phyloP scores from a whole-genome alignment of 805 yeast species.

The Priceomyces castillae region DNA sequence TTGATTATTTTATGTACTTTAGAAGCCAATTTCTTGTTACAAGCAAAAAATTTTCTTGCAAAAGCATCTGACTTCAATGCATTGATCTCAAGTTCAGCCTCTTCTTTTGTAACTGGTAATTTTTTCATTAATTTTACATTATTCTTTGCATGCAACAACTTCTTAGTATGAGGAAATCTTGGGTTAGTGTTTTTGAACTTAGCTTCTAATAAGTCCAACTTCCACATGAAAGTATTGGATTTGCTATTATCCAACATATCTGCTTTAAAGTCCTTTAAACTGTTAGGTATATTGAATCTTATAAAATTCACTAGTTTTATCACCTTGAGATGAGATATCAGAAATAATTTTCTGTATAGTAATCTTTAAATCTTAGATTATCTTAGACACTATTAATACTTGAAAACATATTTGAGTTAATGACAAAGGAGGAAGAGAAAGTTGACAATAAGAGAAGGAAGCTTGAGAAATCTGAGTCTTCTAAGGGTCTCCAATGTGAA shows the following conservation, averaged over 20 bases:
- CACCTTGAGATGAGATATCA: conserved; percentile 7
- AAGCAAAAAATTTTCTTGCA: conserved; percentile 48
- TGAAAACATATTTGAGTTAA: neutral
- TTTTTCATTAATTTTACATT: conserved; percentile 40
- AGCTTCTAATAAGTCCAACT: conserved; percentile 55
- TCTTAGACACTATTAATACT: neutral
- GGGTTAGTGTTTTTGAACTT: conserved; percentile 43
- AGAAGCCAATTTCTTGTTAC: conserved; percentile 40
- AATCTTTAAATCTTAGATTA: neutral
- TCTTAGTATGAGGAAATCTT: conserved; percentile 49
- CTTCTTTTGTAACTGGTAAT: conserved; percentile 38
- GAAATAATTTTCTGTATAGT: neutral
- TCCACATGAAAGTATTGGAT: conserved; percentile 33
- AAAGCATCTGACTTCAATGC: conserved; percentile 45
- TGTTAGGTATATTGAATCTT: too few species aligned
- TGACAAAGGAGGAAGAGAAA: conserved; percentile 9
- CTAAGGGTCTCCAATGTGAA: conserved; percentile 37
- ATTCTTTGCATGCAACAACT: conserved; percentile 44
- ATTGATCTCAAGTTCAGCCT: conserved; percentile 45
- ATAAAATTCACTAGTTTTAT: neutral
- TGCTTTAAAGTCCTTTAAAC: too few species aligned
- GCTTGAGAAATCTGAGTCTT: conserved; percentile 4
- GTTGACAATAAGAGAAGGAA: conserved; percentile 6
- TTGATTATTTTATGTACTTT: conserved; percentile 25
- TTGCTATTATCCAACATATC: conserved; percentile 1